Evolutionary conservation across 257 asterid species (phyloP), one percentile per base, ranked within the genome.

Genomic region (Anisodus tanguticus): DNA sequence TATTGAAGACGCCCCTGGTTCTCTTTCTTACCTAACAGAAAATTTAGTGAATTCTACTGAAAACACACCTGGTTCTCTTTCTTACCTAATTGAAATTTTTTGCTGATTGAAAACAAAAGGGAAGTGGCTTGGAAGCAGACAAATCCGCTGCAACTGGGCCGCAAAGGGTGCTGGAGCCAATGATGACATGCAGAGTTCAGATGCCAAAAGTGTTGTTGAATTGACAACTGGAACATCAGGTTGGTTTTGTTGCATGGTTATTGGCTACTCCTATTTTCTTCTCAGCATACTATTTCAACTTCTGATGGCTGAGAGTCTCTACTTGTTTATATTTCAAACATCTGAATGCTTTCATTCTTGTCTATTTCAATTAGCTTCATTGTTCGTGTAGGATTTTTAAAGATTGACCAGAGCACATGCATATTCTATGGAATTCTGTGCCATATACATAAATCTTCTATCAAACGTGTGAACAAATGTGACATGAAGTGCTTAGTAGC

Each of bases 101-200:
- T 3, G 15, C 37, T 66, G 41, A 17, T 53, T 58, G 37, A 76
- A 87, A 85, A 77, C 82, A 70, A 17, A 86, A 94, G 97, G 98
- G 15, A 93, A 91, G 91, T 95, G 97, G 97, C 93, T 95, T 79
- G 98, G 97, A 47, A 95, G 95, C 87, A 92, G 97, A 84, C 98
- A 95, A 86, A 95, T 95, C 62, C 97, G 98, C 26, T 95, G 98
- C 92, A 95, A 95, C 83, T 95, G 98, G 98, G 98, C 98, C 3
- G 51, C 98, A 47, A 94, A 93, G 86, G 93, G 98, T 89, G 97
- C 98, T 81, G 91, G 90, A 83, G 68, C 22, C 78, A 86, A 85
- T 31, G 95, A 93, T 71, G 97, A 93, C 51, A 90, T 87, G 82
- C 94, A 83, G 90, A 88, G 43, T 88, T 85, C 92, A 47, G 98